Evolutionary conservation across 768 basidiomycete species (phyloP), one percentile per base, ranked within the genome.

Genomic region (Tulasnella sp.): DNA sequence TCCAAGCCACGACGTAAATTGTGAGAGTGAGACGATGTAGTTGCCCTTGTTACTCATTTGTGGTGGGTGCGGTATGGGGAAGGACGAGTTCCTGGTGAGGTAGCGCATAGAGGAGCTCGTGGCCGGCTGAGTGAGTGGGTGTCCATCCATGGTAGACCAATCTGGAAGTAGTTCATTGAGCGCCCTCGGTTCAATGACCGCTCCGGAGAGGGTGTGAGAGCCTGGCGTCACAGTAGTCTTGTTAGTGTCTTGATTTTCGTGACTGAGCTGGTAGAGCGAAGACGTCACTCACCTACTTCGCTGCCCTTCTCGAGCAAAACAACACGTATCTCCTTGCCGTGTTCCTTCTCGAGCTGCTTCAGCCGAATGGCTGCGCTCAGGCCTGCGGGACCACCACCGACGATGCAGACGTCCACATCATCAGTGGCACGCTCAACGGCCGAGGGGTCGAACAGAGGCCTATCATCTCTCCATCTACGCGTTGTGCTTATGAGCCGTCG

Each of bases 11-110:
- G 88, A 80, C 0, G 91, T 86, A 63, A 97, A 84, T 32, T 80
- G 82, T 0, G 90, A 93, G 29, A 98, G 81, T 1, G 92, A 95
- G 42, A 88, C 74, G 68, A 98, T 84, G 70, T 90, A 97, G 73
- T 97, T 99, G 50, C 94, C 86, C 27, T 85, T 80, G 76, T 96
- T 96, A 67, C 77, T 75, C 96, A 99, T 99, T 71, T 97, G 94
- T 0, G 95, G 94, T 3, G 96, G 95, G 68, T 97, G 94, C 0
- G 92, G 96, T 49, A 97, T 81, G 11, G 90, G 91, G 62, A 93
- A 73, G 10, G 86, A 79, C 56, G 69, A 68, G 15, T 76, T 81
- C 19, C 75, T 61, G 10, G 94, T 93, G 63, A 99, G 77, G 68
- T 82, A 90, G 44, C 88, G 82, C 95, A 99, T 98, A 10, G 76